phyloP scores from a whole-genome alignment of 176 grass and related monocot genomes.

The Oryza meridionalis region DNA sequence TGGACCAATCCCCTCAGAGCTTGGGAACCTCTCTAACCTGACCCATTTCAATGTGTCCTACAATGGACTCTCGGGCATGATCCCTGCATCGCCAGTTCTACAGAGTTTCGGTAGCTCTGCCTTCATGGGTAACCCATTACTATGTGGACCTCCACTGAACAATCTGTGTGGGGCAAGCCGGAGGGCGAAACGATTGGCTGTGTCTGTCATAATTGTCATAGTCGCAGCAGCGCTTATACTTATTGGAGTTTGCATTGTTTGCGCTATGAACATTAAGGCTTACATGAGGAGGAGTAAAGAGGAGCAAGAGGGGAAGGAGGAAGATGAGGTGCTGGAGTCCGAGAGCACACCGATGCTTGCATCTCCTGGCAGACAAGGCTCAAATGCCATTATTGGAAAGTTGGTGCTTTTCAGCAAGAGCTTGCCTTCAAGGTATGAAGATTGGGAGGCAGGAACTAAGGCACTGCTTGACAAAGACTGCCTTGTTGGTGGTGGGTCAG shows the following conservation, averaged over 20 bases:
- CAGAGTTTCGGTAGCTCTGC: constrained; percentile 56
- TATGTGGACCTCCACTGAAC: constrained; percentile 77
- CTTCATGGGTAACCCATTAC: constrained; percentile 63
- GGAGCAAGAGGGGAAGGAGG: constrained; percentile 45
- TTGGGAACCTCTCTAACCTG: constrained; percentile 66
- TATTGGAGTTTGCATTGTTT: constrained; percentile 80
- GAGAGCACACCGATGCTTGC: constrained; percentile 63
- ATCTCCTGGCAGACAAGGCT: constrained; percentile 38
- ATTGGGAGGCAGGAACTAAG: constrained; percentile 93
- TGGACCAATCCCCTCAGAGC: constrained; percentile 56
- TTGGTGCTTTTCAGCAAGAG: constrained; percentile 98
- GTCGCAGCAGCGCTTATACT: constrained; percentile 82
- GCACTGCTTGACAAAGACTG: constrained; percentile 91
- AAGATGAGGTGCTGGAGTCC: constrained; percentile 75
- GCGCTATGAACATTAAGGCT: constrained; percentile 77
- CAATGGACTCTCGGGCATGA: constrained; percentile 77
- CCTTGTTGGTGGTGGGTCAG: constrained; percentile 84
- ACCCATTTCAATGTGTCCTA: constrained; percentile 83
- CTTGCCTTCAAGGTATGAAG: constrained; percentile 90
- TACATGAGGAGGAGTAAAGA: constrained; percentile 52
- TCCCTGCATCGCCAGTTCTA: constrained; percentile 61
- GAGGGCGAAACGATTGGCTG: constrained; percentile 38
- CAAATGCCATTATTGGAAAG: constrained; percentile 80
- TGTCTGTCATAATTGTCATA: constrained; percentile 80
- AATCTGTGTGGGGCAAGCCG: constrained; percentile 47